phyloP scores from a whole-genome alignment of 371 early-diverging fungal species.

The Conidiobolus incongruus region DNA sequence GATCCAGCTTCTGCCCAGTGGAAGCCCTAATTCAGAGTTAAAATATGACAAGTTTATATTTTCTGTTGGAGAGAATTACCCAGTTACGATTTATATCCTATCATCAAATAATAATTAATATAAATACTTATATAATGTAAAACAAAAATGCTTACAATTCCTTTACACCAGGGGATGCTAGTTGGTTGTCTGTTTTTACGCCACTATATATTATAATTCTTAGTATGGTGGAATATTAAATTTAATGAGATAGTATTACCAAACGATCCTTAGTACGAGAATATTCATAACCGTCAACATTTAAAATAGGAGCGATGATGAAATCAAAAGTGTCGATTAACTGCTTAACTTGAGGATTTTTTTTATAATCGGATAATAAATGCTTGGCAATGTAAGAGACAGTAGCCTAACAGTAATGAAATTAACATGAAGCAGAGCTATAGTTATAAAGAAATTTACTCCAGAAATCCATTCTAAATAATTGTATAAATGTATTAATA shows the following conservation, averaged over 20 bases:
- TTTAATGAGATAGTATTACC: too few species aligned
- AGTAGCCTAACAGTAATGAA: constrained; percentile 8
- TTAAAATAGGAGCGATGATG: constrained; percentile 14
- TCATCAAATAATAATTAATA: too few species aligned
- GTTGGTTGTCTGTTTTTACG: constrained; percentile 23
- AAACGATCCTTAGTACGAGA: constrained; percentile 11
- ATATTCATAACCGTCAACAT: constrained; percentile 21
- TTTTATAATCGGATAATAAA: too few species aligned
- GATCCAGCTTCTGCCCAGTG: constrained; percentile 10
- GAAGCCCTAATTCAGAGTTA: constrained; percentile 15
- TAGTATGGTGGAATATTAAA: too few species aligned
- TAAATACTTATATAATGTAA: too few species aligned
- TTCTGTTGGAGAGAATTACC: too few species aligned
- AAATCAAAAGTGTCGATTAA: constrained; percentile 16
- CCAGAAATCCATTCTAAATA: constrained; percentile 15
- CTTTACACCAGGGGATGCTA: constrained; percentile 10
- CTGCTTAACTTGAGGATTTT: background rate
- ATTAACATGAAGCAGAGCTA: constrained; percentile 14
- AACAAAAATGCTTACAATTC: constrained; percentile 17
- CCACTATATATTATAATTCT: too few species aligned
- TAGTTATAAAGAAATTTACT: constrained; percentile 11
- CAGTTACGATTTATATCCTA: too few species aligned
- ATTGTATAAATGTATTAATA: too few species aligned
- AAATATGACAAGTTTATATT: too few species aligned
- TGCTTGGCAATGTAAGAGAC: constrained; percentile 11